Conservation (phyloP, 2,329 filamentous ascomycete species). For the Ophiostoma pallidulum region DNA sequence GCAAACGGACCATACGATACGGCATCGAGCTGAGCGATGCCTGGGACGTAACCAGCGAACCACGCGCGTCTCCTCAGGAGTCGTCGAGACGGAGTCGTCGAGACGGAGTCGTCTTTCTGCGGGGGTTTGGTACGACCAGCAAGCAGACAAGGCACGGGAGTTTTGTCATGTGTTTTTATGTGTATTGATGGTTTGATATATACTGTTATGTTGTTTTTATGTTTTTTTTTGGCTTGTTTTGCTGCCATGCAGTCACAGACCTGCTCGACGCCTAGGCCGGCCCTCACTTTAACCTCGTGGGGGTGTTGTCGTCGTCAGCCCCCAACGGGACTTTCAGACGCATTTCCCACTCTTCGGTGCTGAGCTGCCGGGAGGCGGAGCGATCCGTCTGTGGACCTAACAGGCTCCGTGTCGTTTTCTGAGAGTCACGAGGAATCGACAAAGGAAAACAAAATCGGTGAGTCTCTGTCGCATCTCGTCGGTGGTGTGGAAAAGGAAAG, state of each 20-base stretch:
- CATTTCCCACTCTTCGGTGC: slow-evolving; percentile 55
- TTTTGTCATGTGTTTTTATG: not conserved
- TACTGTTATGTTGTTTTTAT: slow-evolving; percentile 5
- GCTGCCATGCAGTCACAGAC: slow-evolving; percentile 20
- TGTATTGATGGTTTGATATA: no score
- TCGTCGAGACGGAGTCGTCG: no score
- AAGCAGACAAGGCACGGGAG: no score
- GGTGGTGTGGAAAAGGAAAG: slow-evolving; percentile 32
- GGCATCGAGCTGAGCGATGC: no score
- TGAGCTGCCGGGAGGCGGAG: slow-evolving; percentile 54
- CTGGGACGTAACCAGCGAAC: no score
- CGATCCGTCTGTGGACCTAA: slow-evolving; percentile 41
- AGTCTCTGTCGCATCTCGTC: slow-evolving; percentile 34
- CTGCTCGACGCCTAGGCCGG: slow-evolving; percentile 55
- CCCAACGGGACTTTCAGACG: slow-evolving; percentile 5
- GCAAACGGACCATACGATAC: no score
- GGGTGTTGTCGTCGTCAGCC: slow-evolving; percentile 23
- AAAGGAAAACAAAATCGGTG: slow-evolving; percentile 27
- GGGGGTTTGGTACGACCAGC: no score
- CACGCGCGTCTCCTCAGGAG: no score
- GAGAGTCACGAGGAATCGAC: not conserved
- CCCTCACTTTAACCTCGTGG: slow-evolving; percentile 66
- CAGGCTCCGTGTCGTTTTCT: slow-evolving; percentile 4
- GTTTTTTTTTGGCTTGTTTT: slow-evolving; percentile 22
- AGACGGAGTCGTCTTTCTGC: no score